Evolutionary conservation across 345 rosid species (phyloP), one percentile per base, ranked within the genome.

Genomic region (Cardiospermum halicacabum): DNA sequence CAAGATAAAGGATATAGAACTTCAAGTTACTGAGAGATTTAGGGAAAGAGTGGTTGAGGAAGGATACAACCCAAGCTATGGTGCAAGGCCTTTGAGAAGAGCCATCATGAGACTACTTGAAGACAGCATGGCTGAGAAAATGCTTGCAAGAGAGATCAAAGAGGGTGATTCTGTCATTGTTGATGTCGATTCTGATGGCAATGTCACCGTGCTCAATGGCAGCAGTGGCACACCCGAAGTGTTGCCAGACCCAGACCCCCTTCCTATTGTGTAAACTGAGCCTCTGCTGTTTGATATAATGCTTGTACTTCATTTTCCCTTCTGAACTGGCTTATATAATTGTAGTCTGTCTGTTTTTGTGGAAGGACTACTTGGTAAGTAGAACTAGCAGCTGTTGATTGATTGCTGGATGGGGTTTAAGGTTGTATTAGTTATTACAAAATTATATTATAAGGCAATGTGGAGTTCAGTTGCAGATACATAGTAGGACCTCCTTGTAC

Each of bases 101-200:
- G 99, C 97, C 21, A 87, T 95, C 0, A 91, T 89, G 97, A 84
- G 96, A 74, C 87, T 91, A 19, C 75, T 95, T 47, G 99, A 95
- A 71, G 99, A 95, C 73, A 84, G 90, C 69, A 85, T 95, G 99
- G 99, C 97, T 1, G 99, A 95, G 89, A 94, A 94, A 74, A 89
- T 94, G 99, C 97, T 95, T 21, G 80, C 89, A 19, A 75, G 96
- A 66, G 97, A 91, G 64, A 95, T 95, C 68, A 95, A 87, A 61
- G 96, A 91, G 45, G 96, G 99, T 6, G 96, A 91, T 65, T 91
- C 92, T 0, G 97, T 91, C 10, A 94, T 94, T 0, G 91, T 89
- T 7, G 99, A 94, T 70, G 96, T 91, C 0, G 90, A 91, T 67
- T 78, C 82, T 0, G 85, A 89, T 34, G 99, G 97, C 11, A 86